These are phyloP conservation scores for Turnera subulata DNA, from an alignment of 345 rosid genomes.

Conservation along the genomic window DNA sequence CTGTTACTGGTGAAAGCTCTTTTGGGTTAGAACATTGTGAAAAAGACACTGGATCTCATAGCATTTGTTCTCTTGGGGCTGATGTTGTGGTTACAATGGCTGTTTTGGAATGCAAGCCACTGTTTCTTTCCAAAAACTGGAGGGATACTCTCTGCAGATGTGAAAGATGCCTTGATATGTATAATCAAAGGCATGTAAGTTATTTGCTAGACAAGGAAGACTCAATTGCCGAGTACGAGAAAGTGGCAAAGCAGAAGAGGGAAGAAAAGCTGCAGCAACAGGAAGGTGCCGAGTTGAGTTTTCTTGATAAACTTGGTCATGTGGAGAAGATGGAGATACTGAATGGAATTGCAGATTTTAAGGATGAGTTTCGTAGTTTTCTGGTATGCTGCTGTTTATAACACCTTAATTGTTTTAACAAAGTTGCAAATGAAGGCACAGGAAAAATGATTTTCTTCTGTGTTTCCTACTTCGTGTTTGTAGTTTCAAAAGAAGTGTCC, in stretches of 20 bases:
- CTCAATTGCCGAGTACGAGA: conserved; percentile 85
- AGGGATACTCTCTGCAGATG: conserved; percentile 82
- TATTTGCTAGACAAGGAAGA: conserved; percentile 78
- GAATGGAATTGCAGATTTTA: conserved; percentile 80
- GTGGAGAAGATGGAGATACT: conserved; percentile 86
- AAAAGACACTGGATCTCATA: conserved; percentile 13
- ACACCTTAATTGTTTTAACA: background rate
- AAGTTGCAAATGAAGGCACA: background rate
- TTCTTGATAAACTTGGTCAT: conserved; percentile 74
- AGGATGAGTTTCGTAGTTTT: conserved; percentile 61
- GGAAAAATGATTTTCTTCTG: background rate
- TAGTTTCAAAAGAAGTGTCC: background rate
- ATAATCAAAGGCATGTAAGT: conserved; percentile 49
- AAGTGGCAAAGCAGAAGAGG: conserved; percentile 78
- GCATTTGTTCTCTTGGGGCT: conserved; percentile 43
- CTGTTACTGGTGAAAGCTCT: conserved; percentile 43
- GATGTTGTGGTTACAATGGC: conserved; percentile 17
- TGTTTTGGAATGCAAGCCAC: conserved; percentile 44
- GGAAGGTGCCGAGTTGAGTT: conserved; percentile 60
- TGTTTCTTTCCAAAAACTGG: conserved; percentile 85
- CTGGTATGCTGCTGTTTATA: conserved; percentile 45
- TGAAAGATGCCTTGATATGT: conserved; percentile 60
- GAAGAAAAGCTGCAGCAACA: conserved; percentile 83
- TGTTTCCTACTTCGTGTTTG: background rate
- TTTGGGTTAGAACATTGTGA: conserved; percentile 16